A percentile compares a stretch with the other conserved stretches of the same genome.
Evolutionary conservation across 805 yeast species (phyloP).

Genomic region (Starmera quercuum): DNA sequence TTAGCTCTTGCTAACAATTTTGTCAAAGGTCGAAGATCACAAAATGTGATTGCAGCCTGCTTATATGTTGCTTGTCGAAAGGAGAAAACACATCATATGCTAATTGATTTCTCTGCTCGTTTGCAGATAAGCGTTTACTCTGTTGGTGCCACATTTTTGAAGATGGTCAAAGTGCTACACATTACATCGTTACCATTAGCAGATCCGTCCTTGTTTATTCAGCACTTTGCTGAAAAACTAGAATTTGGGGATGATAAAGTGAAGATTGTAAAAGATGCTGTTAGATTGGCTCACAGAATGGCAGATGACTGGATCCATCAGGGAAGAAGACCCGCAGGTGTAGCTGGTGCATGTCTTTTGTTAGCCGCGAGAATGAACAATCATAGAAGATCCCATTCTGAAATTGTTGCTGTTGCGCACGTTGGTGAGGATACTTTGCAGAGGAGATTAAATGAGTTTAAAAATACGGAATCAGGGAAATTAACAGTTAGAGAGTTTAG

Average conservation of each 20-base stretch:
- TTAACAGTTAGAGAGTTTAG: slow-evolving; percentile 73
- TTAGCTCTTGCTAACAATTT: slow-evolving; percentile 81
- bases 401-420: slow-evolving; percentile 91
- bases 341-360: slow-evolving; percentile 93
- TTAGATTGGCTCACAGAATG: slow-evolving; percentile 83
- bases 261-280: slow-evolving; percentile 83
- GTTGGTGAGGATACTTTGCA: slow-evolving; percentile 93
- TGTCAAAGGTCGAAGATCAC: slow-evolving; percentile 95
- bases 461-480: slow-evolving; percentile 63
- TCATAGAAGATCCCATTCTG: slow-evolving; percentile 83
- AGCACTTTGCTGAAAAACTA: slow-evolving; percentile 84
- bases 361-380: slow-evolving; percentile 97
- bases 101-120: slow-evolving; percentile 88
- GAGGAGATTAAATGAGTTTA: slow-evolving; percentile 82
- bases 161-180: slow-evolving; percentile 81
- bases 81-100: slow-evolving; percentile 88
- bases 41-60: slow-evolving; percentile 93
- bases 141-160: slow-evolving; percentile 91
- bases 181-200: slow-evolving; percentile 77
- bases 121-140: slow-evolving; percentile 88
- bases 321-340: slow-evolving; percentile 97
- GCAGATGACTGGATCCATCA: slow-evolving; percentile 91
- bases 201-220: slow-evolving; percentile 90
- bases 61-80: slow-evolving; percentile 90
- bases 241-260: slow-evolving; percentile 69